Conservation (phyloP, 805 yeast genomes). For the Tetrapisispora fleetii region DNA sequence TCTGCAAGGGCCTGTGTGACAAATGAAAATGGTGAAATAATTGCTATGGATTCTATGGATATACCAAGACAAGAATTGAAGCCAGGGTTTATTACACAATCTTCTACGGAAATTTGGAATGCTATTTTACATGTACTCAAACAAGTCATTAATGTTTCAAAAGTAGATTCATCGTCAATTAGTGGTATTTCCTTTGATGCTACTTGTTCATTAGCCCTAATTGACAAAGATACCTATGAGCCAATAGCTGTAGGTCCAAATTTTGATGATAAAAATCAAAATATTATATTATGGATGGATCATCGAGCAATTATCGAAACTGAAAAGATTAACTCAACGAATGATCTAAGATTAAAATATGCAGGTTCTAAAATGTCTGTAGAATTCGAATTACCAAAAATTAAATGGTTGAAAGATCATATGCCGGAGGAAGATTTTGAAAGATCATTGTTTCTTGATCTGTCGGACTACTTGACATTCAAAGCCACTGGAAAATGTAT, state of each 20-base stretch:
- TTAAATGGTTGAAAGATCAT: conserved; percentile 88
- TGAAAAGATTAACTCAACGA: conserved; percentile 65
- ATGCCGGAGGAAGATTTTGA: conserved; percentile 52
- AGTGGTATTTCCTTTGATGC: conserved; percentile 95
- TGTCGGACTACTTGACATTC: conserved; percentile 86
- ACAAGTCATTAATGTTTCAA: conserved; percentile 63
- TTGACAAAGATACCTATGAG: conserved; percentile 50
- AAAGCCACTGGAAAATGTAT: conserved; percentile 83
- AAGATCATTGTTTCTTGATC: conserved; percentile 73
- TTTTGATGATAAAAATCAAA: conserved; percentile 59
- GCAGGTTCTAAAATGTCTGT: conserved; percentile 98
- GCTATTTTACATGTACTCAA: conserved; percentile 76
- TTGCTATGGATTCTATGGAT: conserved; percentile 69
- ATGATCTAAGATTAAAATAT: conserved; percentile 70
- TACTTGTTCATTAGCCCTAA: conserved; percentile 86
- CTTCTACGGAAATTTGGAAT: conserved; percentile 86
- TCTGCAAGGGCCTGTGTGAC: conserved; percentile 92
- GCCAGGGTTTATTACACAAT: conserved; percentile 71
- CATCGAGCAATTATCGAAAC: conserved; percentile 87
- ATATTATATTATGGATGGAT: conserved; percentile 96
- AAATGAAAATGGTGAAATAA: conserved; percentile 71
- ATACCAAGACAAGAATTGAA: conserved; percentile 68
- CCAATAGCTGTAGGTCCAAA: conserved; percentile 93
- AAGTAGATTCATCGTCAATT: conserved; percentile 55
- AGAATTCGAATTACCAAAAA: conserved; percentile 97